Percentiles rank a stretch among this genome's conserved stretches.
These are phyloP conservation scores for Skeletonema marinoi DNA, from an alignment of 108 stramenopile genomes.

Conservation along the genomic window DNA sequence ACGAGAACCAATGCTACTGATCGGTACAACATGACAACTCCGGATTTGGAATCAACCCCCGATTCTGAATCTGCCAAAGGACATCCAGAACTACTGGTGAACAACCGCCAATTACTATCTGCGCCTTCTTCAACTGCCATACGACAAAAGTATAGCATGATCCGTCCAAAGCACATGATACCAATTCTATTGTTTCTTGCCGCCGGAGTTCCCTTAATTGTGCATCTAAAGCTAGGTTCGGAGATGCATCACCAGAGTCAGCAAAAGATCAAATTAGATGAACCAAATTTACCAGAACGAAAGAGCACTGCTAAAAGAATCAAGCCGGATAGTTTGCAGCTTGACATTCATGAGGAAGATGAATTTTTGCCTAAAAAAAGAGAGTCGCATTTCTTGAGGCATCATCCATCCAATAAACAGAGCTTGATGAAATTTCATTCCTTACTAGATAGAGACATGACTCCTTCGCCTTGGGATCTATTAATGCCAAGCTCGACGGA, in stretches of 20 bases:
- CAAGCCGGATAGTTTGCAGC: neutral
- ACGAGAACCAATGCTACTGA: neutral
- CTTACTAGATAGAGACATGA: neutral
- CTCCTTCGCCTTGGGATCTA: neutral
- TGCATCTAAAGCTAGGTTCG: neutral
- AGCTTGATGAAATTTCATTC: neutral
- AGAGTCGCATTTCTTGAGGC: neutral
- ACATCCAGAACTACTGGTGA: neutral
- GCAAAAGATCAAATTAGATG: neutral
- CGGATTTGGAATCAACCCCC: neutral
- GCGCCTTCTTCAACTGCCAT: neutral
- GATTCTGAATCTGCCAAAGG: conserved; percentile 3
- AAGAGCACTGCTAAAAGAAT: neutral
- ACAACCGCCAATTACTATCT: neutral
- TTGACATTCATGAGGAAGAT: neutral
- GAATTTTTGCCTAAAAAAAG: neutral
- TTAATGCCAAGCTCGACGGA: neutral
- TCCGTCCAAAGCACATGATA: neutral
- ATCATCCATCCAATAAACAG: neutral
- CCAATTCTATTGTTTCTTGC: neutral
- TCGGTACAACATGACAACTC: neutral
- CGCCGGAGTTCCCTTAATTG: neutral
- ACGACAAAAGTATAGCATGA: neutral
- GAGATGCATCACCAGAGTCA: neutral
- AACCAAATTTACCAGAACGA: neutral